Evolutionary conservation across 2,329 filamentous ascomycete species (phyloP).

Genomic region (Botrytis aclada): DNA sequence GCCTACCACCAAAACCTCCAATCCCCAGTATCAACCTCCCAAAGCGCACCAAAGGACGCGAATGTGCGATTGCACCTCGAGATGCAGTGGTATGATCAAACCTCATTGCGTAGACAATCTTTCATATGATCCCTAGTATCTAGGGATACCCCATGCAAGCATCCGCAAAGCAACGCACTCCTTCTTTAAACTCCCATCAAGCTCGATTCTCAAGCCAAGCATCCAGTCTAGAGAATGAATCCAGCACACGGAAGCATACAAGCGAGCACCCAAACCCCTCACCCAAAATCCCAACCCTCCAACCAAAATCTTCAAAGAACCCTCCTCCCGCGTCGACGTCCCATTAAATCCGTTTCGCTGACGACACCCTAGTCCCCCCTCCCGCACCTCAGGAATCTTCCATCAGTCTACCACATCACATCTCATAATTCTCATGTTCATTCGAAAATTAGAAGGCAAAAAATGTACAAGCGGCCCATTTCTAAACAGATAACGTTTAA

Average conservation of each 20-base stretch:
- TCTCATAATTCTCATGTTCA: not conserved
- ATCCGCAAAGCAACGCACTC: not conserved
- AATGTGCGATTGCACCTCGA: not conserved
- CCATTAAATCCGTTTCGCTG: slow-evolving; percentile 12
- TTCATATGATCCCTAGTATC: not conserved
- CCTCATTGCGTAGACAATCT: no score
- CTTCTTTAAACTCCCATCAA: not conserved
- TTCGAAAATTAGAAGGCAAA: not conserved
- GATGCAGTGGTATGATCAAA: not conserved
- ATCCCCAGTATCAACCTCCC: not conserved
- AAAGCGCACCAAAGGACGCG: not conserved
- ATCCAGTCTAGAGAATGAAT: not conserved
- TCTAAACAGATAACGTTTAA: not conserved
- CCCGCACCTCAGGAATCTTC: not conserved
- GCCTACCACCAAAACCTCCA: not conserved
- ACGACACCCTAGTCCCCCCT: not conserved
- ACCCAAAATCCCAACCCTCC: no score
- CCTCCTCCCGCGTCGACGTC: no score
- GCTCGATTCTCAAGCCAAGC: not conserved
- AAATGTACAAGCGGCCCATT: not conserved
- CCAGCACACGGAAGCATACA: not conserved
- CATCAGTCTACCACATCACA: not conserved
- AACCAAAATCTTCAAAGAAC: not conserved
- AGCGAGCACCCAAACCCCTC: not conserved
- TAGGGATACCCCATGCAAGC: not conserved